Conservation (phyloP, 1,284 basidiomycete species). For the Gomphus bonarii region DNA sequence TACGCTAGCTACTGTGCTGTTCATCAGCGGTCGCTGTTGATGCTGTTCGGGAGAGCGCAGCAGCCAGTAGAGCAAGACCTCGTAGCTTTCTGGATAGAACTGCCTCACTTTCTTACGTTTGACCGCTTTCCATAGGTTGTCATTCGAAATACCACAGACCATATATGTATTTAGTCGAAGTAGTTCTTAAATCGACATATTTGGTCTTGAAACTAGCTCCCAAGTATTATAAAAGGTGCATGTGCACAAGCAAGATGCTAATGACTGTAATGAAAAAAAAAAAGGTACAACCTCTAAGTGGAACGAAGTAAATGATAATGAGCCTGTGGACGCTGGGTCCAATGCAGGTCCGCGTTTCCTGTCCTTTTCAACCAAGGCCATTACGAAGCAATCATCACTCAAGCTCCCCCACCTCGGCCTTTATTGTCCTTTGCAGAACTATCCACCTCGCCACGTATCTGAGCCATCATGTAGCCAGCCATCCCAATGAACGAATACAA, state of each 20-base stretch:
- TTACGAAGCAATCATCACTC: slow-evolving; percentile 18
- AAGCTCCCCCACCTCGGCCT: slow-evolving; percentile 47
- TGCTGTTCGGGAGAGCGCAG: too few relatives aligned
- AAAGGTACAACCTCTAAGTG: background rate
- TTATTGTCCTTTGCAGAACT: slow-evolving; percentile 53
- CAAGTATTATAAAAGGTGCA: too few relatives aligned
- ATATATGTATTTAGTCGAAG: background rate
- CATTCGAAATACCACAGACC: background rate
- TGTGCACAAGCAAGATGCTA: background rate
- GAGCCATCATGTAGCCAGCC: slow-evolving; percentile 51
- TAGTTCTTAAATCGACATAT: too few relatives aligned
- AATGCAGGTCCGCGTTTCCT: background rate
- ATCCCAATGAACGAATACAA: slow-evolving; percentile 64
- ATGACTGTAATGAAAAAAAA: background rate
- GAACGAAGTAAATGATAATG: background rate
- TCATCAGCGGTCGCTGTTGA: too few relatives aligned
- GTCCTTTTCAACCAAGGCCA: background rate
- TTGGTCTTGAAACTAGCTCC: too few relatives aligned
- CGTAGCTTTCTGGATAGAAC: too few relatives aligned
- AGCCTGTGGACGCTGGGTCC: background rate
- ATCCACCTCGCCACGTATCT: slow-evolving; percentile 55
- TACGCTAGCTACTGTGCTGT: too few relatives aligned
- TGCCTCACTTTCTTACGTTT: too few relatives aligned
- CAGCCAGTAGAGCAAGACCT: too few relatives aligned
- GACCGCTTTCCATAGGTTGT: too few relatives aligned